Percentiles rank a stretch among this genome's conserved stretches.
phyloP scores from a whole-genome alignment of 805 yeast species.

The Yamadazyma nakazawae region DNA sequence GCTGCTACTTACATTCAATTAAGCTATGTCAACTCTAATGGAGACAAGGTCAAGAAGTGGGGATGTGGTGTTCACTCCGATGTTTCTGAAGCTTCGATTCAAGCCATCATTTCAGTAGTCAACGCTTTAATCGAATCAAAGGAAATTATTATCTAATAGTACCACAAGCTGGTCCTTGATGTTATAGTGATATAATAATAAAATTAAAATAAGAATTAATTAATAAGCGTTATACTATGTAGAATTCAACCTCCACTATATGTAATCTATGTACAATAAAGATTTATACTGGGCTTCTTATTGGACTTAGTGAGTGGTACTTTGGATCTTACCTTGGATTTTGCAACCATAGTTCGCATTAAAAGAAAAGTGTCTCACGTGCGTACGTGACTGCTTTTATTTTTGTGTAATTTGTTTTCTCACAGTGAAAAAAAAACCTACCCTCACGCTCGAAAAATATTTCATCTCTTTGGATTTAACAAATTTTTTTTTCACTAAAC shows the following conservation, averaged over 20 bases:
- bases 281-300: too few species aligned
- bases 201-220: too few species aligned
- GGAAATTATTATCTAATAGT: slow-evolving; percentile 25
- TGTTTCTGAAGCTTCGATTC: slow-evolving; percentile 48
- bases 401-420: slow-evolving; percentile 8
- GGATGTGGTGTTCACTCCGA: slow-evolving; percentile 44
- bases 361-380: slow-evolving; percentile 1
- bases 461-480: slow-evolving; percentile 3
- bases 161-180: background rate
- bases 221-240: too few species aligned
- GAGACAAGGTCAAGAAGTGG: slow-evolving; percentile 34
- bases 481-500: slow-evolving; percentile 8
- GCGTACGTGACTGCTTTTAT: slow-evolving; percentile 11
- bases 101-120: slow-evolving; percentile 63
- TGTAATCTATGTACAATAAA: too few species aligned
- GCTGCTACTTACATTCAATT: slow-evolving; percentile 75
- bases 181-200: background rate
- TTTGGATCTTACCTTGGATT: background rate
- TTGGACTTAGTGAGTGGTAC: too few species aligned
- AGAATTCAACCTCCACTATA: too few species aligned
- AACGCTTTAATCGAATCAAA: slow-evolving; percentile 30
- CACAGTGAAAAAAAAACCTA: background rate
- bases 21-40: slow-evolving; percentile 35
- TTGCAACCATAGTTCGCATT: background rate
- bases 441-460: slow-evolving; percentile 2